A percentile compares a stretch with the other conserved stretches of the same genome.
Evolutionary conservation across 1,284 basidiomycete genomes (phyloP).

Genomic region (Inonotus hispidus): DNA sequence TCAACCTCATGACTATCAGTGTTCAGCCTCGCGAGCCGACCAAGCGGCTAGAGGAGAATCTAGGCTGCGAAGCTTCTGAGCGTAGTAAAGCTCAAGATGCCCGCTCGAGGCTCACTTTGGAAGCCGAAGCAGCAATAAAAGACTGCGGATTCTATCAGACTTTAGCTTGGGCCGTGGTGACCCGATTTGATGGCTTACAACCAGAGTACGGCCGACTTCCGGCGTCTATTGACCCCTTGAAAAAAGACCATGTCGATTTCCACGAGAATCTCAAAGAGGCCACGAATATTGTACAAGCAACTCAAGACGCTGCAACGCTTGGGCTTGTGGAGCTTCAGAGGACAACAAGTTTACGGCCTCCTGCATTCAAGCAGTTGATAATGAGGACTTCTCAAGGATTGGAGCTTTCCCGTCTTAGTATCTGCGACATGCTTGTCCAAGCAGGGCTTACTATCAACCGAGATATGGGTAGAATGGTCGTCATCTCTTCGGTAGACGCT

Average conservation of each 20-base stretch:
- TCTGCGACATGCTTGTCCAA: slow-evolving; percentile 2
- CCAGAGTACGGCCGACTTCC: slow-evolving; percentile 13
- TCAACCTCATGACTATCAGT: background rate
- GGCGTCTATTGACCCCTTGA: slow-evolving; percentile 2
- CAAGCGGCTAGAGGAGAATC: background rate
- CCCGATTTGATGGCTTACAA: slow-evolving; percentile 9
- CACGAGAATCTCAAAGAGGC: background rate
- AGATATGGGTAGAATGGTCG: background rate
- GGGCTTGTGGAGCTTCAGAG: slow-evolving; percentile 9
- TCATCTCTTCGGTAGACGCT: background rate
- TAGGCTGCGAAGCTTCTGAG: background rate
- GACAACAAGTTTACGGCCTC: background rate
- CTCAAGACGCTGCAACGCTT: slow-evolving; percentile 10
- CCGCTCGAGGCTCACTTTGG: background rate
- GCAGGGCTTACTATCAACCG: background rate
- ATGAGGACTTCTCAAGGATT: slow-evolving; percentile 10
- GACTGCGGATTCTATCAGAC: slow-evolving; percentile 10
- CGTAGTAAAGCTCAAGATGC: background rate
- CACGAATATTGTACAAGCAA: background rate
- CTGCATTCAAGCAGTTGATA: slow-evolving; percentile 8
- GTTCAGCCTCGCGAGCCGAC: background rate
- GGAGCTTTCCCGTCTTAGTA: slow-evolving; percentile 8
- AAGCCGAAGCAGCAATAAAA: background rate
- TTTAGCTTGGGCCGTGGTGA: slow-evolving; percentile 6
- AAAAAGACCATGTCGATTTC: slow-evolving; percentile 5